These are phyloP conservation scores for Crucibulum laeve DNA, from an alignment of 768 basidiomycete genomes.

Conservation along the genomic window DNA sequence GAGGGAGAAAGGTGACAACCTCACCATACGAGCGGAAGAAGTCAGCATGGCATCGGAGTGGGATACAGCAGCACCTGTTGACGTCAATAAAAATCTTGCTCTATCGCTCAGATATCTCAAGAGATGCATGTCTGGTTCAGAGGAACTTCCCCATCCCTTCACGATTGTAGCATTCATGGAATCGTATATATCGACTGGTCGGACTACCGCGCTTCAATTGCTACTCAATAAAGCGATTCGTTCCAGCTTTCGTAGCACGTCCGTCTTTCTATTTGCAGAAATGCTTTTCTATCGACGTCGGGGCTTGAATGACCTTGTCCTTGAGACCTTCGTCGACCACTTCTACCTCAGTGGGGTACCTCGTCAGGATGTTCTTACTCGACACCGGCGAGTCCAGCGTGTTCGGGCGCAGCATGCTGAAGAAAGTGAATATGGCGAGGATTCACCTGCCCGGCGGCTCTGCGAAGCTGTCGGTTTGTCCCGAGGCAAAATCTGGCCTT, in stretches of 20 bases:
- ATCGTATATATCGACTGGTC: constrained; percentile 27
- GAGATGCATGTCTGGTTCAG: constrained; percentile 7
- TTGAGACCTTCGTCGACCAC: constrained; percentile 43
- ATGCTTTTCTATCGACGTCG: constrained; percentile 35
- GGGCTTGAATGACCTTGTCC: constrained; percentile 22
- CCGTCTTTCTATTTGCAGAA: constrained; percentile 34
- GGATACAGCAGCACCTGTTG: constrained; percentile 6
- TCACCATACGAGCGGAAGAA: constrained; percentile 2
- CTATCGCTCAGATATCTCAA: constrained; percentile 18
- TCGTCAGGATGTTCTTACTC: constrained; percentile 22
- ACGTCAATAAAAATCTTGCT: constrained; percentile 12
- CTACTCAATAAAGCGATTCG: constrained; percentile 27
- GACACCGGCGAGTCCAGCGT: constrained; percentile 9
- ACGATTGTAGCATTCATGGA: constrained; percentile 29
- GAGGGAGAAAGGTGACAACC: neutral
- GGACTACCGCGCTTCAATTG: constrained; percentile 24
- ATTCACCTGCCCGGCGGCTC: neutral
- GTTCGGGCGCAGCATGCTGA: neutral
- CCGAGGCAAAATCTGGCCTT: constrained; percentile 29
- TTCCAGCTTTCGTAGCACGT: constrained; percentile 11
- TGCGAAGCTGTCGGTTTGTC: constrained; percentile 6
- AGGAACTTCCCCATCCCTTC: constrained; percentile 17
- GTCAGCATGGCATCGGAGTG: constrained; percentile 2
- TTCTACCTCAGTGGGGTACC: constrained; percentile 57
- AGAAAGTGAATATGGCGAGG: constrained; percentile 3